Base-by-base conservation (phyloP, 805 yeast genomes). In the Candida peoriensis region DNA sequence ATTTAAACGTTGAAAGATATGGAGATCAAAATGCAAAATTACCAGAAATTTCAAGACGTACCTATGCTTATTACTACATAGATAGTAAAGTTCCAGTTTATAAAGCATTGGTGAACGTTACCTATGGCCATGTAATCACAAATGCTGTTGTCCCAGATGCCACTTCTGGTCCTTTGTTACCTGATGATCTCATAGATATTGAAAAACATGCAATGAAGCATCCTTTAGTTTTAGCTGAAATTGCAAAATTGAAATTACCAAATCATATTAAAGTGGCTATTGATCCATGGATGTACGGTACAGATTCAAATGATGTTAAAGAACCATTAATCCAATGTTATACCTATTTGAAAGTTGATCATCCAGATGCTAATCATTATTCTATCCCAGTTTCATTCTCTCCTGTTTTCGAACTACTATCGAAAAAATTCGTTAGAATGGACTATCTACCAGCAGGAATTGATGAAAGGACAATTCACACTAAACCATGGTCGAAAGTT, bases 271-370 rank as follows among this genome's bases (percentile, higher is more conserved):
- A 56, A 23, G 78, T 80, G 32, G 70, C 77, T 47, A 71, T 71
- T 53, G 90, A 82, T 55, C 86, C 89, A 34, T 84, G 95, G 94
- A 84, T 82, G 71, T 82, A 84, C 56, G 94, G 90, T 51, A 78
- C 87, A 22, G 87, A 80, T 54, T 78, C 76, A 48, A 62, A 73
- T 31, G 49, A 51, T 27, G 36, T 55, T 13, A 64, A 57, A 28
- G 72, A 79, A 58, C 72, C 77, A n/a, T 63, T 78, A 64, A 65
- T 78, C 43, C 88, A 81, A 63, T 78, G 79, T 57, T 80, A 78
- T 66, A 78, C 81, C 78, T 84, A 84, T 61, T 70, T 83, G 52
- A 77, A 73, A 38, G 74, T 82, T 44, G 59, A 74, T 52, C 83
- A 84, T 63, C 56, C 74, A 31, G 84, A 81, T 57, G 76, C 84